These are phyloP conservation scores for Hypoxylon crocopeplum DNA, from an alignment of 495 filamentous ascomycete genomes.

Conservation along the genomic window DNA sequence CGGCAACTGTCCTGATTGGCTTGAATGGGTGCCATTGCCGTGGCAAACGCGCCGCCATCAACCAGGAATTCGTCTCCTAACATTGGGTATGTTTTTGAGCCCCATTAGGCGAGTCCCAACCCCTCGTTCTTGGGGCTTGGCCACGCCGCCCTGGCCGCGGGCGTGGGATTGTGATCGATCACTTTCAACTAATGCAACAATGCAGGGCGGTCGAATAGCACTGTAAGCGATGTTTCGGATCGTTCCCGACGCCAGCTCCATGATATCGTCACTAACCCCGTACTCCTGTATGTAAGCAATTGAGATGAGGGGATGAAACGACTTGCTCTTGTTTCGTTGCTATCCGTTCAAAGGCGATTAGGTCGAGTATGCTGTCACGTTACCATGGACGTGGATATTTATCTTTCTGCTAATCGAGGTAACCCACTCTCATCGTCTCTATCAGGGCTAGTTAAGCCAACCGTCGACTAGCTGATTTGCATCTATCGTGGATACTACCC, in stretches of 20 bases:
- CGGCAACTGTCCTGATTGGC: constrained; percentile 6
- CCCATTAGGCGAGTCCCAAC: not conserved
- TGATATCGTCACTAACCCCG: constrained; percentile 1
- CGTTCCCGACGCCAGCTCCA: constrained; percentile 1
- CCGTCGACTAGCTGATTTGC: not conserved
- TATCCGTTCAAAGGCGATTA: too few species aligned
- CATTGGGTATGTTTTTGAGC: too few species aligned
- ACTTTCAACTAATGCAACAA: constrained; percentile 12
- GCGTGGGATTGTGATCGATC: constrained; percentile 22
- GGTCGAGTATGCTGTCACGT: too few species aligned
- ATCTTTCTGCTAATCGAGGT: not conserved
- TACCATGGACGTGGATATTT: constrained; percentile 11
- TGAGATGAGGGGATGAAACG: too few species aligned
- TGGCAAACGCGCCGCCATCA: not conserved
- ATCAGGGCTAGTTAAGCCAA: constrained; percentile 7
- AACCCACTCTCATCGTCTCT: constrained; percentile 8
- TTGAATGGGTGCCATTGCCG: constrained; percentile 1
- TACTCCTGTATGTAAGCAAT: too few species aligned
- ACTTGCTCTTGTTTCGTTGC: too few species aligned
- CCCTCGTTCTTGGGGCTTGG: constrained; percentile 10
- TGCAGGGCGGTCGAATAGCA: not conserved
- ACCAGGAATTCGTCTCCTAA: too few species aligned
- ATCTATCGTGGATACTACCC: not conserved
- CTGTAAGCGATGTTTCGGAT: constrained; percentile 20
- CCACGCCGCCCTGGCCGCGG: constrained; percentile 1